Conservation (phyloP, 2,329 filamentous ascomycete species). For the Magnaporthiopsis poae region DNA sequence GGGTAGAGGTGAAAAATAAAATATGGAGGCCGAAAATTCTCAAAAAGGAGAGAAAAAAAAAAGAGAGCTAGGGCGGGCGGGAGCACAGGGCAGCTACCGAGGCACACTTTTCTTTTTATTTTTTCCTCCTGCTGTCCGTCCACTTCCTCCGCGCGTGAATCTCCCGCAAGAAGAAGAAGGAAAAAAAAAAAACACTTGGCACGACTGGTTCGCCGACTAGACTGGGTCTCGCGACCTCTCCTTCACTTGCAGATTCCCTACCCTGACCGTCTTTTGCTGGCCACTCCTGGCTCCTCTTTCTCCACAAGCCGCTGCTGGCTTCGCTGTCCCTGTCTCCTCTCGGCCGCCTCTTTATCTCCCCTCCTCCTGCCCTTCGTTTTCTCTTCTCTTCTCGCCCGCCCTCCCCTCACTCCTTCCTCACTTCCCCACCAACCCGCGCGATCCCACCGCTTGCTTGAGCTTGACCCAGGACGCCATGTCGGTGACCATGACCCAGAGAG, state of each 20-base stretch:
- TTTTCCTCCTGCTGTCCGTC: no score
- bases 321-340: not conserved
- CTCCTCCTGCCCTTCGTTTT: not conserved
- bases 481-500: slow-evolving; percentile 1
- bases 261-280: not conserved
- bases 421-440: not conserved
- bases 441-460: not conserved
- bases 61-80: not conserved
- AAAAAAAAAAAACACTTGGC: not conserved
- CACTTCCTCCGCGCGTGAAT: not conserved
- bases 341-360: not conserved
- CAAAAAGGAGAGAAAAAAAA: not conserved
- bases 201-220: not conserved
- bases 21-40: not conserved
- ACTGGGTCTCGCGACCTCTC: not conserved
- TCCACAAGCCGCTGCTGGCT: not conserved
- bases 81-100: not conserved
- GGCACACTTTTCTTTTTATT: not conserved
- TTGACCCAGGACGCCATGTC: not conserved
- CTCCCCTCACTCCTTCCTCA: not conserved
- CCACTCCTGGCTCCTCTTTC: no score
- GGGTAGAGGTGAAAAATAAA: not conserved
- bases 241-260: not conserved
- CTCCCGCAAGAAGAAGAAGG: not conserved
- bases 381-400: not conserved